Base-by-base conservation (phyloP, 768 basidiomycete species). In the Amanita inopinata region DNA sequence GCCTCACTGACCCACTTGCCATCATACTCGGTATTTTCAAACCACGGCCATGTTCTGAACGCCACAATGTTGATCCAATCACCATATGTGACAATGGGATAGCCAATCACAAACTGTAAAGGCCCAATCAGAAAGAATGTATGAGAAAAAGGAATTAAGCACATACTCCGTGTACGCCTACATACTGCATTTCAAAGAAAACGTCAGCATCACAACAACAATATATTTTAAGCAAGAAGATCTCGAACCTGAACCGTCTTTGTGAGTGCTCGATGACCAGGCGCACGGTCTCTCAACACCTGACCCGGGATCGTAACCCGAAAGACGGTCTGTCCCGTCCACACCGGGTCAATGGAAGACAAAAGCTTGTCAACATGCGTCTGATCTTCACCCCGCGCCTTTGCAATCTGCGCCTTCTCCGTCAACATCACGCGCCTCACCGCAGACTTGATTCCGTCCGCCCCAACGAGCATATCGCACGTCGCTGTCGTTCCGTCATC, bases 51-150 rank as follows among this genome's bases (percentile, higher is more conserved):
- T 30, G 28, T 7, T 15, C 59, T 33, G 69, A 66, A 5, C 64
- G n/a, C 70, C 3, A 65, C 73, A 19, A 77, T 56, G 48, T 77
- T 80, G 46, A 79, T 59, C 19, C 64, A 55, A 38, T 61, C 60
- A 7, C 70, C 74, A 24, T 65, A 59, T 2, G 73, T 67, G 9
- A 79, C 65, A n/a, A 79, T 65, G 0, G 73, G 66, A 53, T 79
- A 79, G 0, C 59, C 61, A 2, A 77, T 57, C 12, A 74, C 43
- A 53, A 72, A 67, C 74, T 78, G 19, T 20, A 11, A 22, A 30
- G n/a, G 36, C 17, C 2, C 38, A 15, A 27, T 9, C n/a, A n/a
- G 17, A 32, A 6, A 30, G 22, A 19, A 7, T 10, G 33, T 5
- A 36, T 17, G 11, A 11, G 11, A 19, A 17, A 30, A 20, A 5